Percentiles rank a stretch among this genome's conserved stretches.
Conservation (phyloP, 352 stramenopile species). For the Phytophthora tentaculata region DNA sequence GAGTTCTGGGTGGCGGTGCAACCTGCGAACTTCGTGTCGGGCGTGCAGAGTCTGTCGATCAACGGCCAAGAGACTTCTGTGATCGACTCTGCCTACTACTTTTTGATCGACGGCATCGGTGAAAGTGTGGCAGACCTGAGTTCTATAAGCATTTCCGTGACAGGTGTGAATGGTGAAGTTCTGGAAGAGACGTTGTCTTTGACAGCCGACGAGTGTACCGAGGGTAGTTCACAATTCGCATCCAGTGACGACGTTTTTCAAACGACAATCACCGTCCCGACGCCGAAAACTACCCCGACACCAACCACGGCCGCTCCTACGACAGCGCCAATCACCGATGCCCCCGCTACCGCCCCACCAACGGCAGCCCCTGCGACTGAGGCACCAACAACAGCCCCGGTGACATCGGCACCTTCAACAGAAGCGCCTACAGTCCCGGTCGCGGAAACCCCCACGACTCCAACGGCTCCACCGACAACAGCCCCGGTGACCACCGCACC, state of each 20-base stretch:
- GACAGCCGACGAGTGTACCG: slow-evolving; percentile 44
- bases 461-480: too few species aligned
- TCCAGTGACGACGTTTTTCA: slow-evolving; percentile 20
- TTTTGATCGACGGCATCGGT: slow-evolving; percentile 56
- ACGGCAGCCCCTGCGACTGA: too few species aligned
- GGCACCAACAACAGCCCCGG: too few species aligned
- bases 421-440: slow-evolving; percentile 3
- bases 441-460: too few species aligned
- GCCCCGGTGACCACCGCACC: too few species aligned
- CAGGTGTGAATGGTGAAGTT: slow-evolving; percentile 55
- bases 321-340: neutral
- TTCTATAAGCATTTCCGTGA: slow-evolving; percentile 52
- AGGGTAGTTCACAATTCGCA: slow-evolving; percentile 55
- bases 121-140: slow-evolving; percentile 44
- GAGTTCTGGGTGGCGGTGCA: slow-evolving; percentile 70
- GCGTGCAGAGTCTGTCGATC: slow-evolving; percentile 60
- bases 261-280: slow-evolving; percentile 13
- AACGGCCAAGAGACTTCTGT: slow-evolving; percentile 61
- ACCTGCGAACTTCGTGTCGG: slow-evolving; percentile 58
- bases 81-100: slow-evolving; percentile 75
- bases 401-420: too few species aligned
- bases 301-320: neutral
- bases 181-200: slow-evolving; percentile 69
- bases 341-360: too few species aligned
- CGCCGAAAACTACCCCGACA: neutral